Evolutionary conservation across 257 asterid species (phyloP).

Genomic region (Mitragyna speciosa): DNA sequence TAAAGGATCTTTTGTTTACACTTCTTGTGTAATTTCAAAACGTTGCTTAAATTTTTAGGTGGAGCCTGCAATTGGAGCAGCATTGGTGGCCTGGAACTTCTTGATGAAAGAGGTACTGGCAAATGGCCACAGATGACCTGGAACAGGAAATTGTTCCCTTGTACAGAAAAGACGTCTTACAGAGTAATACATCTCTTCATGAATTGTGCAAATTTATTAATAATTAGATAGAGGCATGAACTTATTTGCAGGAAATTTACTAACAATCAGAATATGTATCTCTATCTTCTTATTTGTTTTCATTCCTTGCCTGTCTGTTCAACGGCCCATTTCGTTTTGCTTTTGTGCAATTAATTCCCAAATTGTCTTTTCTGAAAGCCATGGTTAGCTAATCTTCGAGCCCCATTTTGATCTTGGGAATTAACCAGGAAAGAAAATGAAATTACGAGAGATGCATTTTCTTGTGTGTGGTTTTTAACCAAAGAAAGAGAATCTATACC

Average conservation of each 20-base stretch:
- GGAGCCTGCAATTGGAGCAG: slow-evolving; percentile 97
- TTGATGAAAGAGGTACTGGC: slow-evolving; percentile 46
- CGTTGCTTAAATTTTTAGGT: slow-evolving; percentile 39
- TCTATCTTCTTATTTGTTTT: background rate
- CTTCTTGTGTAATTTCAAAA: background rate
- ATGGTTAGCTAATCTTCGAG: background rate
- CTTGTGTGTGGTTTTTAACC: background rate
- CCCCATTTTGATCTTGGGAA: background rate
- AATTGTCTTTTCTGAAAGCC: background rate
- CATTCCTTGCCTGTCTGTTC: background rate
- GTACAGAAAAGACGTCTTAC: slow-evolving; percentile 7
- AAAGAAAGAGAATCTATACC: background rate
- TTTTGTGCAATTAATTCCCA: background rate
- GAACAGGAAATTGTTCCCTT: slow-evolving; percentile 12
- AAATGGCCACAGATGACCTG: slow-evolving; percentile 51
- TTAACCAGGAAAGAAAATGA: background rate
- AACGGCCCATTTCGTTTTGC: background rate
- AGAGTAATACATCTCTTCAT: background rate
- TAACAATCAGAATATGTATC: background rate
- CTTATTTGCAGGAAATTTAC: background rate
- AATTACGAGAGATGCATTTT: background rate
- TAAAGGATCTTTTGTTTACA: background rate
- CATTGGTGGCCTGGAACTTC: slow-evolving; percentile 71
- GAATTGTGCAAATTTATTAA: background rate
- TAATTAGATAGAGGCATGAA: background rate